A percentile compares a stretch with the other conserved stretches of the same genome.
Evolutionary conservation across 352 stramenopile species (phyloP).

Genomic region (Thraustotheca clavata): DNA sequence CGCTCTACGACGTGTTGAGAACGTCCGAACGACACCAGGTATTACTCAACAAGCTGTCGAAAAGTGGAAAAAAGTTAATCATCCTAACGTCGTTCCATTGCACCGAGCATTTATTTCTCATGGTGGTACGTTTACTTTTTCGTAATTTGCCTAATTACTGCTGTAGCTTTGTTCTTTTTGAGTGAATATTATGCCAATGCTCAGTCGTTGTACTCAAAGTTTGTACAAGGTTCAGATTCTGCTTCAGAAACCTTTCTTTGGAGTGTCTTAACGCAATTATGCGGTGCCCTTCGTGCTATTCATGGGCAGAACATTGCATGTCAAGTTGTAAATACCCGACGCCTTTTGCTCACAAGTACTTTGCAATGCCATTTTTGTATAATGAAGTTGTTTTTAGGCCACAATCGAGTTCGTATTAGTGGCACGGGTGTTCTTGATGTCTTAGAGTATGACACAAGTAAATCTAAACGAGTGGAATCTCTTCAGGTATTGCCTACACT

Average conservation of each 20-base stretch:
- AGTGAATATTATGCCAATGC: slow-evolving; percentile 17
- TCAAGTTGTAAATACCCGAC: slow-evolving; percentile 48
- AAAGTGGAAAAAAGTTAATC: slow-evolving; percentile 30
- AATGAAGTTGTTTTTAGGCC: slow-evolving; percentile 13
- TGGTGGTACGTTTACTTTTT: slow-evolving; percentile 25
- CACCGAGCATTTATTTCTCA: slow-evolving; percentile 69
- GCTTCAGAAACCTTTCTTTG: slow-evolving; percentile 16
- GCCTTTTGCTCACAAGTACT: slow-evolving; percentile 50
- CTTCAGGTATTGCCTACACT: slow-evolving; percentile 16
- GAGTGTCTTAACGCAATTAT: slow-evolving; percentile 8
- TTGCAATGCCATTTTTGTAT: not conserved
- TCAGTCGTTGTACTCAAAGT: slow-evolving; percentile 20
- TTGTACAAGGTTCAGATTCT: not conserved
- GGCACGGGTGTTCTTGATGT: slow-evolving; percentile 75
- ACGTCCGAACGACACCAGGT: slow-evolving; percentile 45
- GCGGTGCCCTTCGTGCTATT: slow-evolving; percentile 23
- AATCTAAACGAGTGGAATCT: slow-evolving; percentile 45
- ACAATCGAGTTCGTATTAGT: slow-evolving; percentile 63
- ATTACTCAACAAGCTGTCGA: slow-evolving; percentile 21
- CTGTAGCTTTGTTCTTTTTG: slow-evolving; percentile 21
- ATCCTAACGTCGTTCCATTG: slow-evolving; percentile 58
- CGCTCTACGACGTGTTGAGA: slow-evolving; percentile 75
- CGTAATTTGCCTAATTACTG: not conserved
- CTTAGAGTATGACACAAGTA: slow-evolving; percentile 74
- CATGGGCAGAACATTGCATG: slow-evolving; percentile 57